Percentiles rank a stretch among this genome's conserved stretches.
Evolutionary conservation across 805 yeast species (phyloP).

Genomic region (Tanozyma kutaoensis): DNA sequence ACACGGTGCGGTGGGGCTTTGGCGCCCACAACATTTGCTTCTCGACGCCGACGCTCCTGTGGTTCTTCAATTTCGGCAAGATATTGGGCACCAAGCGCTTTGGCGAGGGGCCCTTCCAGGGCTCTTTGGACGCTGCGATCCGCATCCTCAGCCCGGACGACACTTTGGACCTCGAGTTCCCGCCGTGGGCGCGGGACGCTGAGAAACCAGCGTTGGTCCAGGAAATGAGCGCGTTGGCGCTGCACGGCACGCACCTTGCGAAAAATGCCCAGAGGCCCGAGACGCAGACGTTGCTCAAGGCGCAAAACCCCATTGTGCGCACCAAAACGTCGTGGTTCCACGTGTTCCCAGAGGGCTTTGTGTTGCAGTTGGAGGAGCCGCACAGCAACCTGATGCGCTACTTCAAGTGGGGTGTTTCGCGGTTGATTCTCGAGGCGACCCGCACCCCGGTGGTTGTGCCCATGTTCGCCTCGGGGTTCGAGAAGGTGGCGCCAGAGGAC

Average conservation of each 20-base stretch:
- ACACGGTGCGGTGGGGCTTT: constrained; percentile 80
- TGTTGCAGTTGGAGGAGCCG: constrained; percentile 72
- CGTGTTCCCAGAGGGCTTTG: constrained; percentile 91
- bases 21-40: constrained; percentile 92
- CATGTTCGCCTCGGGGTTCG: constrained; percentile 76
- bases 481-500: constrained; percentile 73
- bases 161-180: constrained; percentile 34
- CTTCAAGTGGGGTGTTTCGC: constrained; percentile 90
- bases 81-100: constrained; percentile 78
- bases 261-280: constrained; percentile 13
- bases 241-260: constrained; percentile 8
- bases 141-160: constrained; percentile 71
- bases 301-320: constrained; percentile 40
- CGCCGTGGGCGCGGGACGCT: constrained; percentile 14
- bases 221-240: constrained; percentile 16
- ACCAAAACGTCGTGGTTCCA: constrained; percentile 80
- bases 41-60: constrained; percentile 32
- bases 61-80: constrained; percentile 79
- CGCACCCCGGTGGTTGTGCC: constrained; percentile 81
- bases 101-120: constrained; percentile 90
- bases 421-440: constrained; percentile 72
- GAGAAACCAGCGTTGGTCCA: constrained; percentile 23
- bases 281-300: constrained; percentile 17
- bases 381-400: constrained; percentile 80
- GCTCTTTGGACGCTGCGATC: constrained; percentile 76